These are phyloP conservation scores for Aspergillus fructus DNA, from an alignment of 2,329 filamentous ascomycete species.

Conservation along the genomic window DNA sequence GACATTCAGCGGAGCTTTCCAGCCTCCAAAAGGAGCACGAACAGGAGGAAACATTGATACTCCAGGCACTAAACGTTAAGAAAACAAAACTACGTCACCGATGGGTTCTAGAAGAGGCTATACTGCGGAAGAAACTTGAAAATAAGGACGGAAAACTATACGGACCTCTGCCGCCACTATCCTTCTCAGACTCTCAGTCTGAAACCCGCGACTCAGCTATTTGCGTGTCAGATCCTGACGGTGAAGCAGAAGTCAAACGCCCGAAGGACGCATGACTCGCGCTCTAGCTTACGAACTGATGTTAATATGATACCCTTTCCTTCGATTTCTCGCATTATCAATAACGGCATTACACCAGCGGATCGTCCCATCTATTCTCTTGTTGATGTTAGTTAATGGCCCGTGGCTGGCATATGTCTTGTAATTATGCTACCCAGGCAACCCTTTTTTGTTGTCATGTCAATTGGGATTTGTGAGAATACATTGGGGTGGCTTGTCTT, in stretches of 20 bases:
- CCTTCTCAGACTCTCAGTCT: conserved; percentile 28
- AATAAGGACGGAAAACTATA: conserved; percentile 34
- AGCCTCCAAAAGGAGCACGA: conserved; percentile 37
- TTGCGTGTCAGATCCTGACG: conserved; percentile 21
- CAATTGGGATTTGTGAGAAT: conserved; percentile 1
- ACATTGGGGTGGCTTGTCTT: conserved; percentile 16
- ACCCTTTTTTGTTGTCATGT: conserved; percentile 10
- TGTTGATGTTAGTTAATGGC: conserved; percentile 4
- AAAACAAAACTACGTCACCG: conserved; percentile 34
- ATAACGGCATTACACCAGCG: conserved; percentile 14
- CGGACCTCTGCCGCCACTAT: conserved; percentile 39
- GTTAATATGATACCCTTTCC: conserved; percentile 27
- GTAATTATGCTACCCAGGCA: conserved; percentile 15
- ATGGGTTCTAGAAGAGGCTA: conserved; percentile 46
- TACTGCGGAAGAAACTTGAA: conserved; percentile 41
- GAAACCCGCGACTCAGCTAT: conserved; percentile 33
- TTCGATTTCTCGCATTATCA: conserved; percentile 10
- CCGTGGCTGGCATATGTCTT: conserved; percentile 12
- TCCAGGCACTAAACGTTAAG: conserved; percentile 35
- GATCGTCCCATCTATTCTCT: conserved; percentile 5
- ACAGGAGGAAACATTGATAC: conserved; percentile 30
- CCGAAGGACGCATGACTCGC: conserved; percentile 17
- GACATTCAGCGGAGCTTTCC: conserved; percentile 32
- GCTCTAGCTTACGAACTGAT: conserved; percentile 24
- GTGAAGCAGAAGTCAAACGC: conserved; percentile 17